Evolutionary conservation across 352 stramenopile genomes (phyloP).

Genomic region (Globisporangium sylvaticum): DNA sequence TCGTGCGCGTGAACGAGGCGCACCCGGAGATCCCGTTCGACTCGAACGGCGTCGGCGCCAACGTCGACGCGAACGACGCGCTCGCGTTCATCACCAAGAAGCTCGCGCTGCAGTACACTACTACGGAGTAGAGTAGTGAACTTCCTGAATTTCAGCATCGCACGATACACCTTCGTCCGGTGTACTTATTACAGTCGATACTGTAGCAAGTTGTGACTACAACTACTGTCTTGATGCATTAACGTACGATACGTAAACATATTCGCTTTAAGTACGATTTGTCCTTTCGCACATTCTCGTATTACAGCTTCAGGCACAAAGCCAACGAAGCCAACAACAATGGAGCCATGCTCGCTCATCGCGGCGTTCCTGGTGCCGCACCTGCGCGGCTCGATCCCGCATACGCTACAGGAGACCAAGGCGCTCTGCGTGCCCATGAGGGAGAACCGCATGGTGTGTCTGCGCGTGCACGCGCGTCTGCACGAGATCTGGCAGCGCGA

Average conservation of each 20-base stretch:
- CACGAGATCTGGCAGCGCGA: not conserved
- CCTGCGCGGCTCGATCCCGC: not conserved
- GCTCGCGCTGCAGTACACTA: not conserved
- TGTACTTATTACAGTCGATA: no score
- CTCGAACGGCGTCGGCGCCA: constrained; percentile 40
- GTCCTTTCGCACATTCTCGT: no score
- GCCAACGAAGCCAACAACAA: not conserved
- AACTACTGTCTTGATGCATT: no score
- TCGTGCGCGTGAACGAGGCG: constrained; percentile 57
- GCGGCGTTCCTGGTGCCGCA: constrained; percentile 4
- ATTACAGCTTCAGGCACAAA: no score
- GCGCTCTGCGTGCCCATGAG: not conserved
- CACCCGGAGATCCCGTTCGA: constrained; percentile 54
- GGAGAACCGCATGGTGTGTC: not conserved
- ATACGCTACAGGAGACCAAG: not conserved
- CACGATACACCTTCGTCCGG: no score
- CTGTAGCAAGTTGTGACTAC: no score
- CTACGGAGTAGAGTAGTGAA: no score
- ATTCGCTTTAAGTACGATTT: not conserved
- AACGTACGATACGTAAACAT: not conserved
- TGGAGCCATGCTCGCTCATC: constrained; percentile 8
- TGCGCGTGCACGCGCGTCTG: constrained; percentile 5
- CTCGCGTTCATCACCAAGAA: constrained; percentile 30
- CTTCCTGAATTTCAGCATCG: no score
- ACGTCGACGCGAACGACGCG: constrained; percentile 38